Evolutionary conservation across 2,329 filamentous ascomycete species (phyloP), one percentile per base, ranked within the genome.

Genomic region (Zasmidium angulare): DNA sequence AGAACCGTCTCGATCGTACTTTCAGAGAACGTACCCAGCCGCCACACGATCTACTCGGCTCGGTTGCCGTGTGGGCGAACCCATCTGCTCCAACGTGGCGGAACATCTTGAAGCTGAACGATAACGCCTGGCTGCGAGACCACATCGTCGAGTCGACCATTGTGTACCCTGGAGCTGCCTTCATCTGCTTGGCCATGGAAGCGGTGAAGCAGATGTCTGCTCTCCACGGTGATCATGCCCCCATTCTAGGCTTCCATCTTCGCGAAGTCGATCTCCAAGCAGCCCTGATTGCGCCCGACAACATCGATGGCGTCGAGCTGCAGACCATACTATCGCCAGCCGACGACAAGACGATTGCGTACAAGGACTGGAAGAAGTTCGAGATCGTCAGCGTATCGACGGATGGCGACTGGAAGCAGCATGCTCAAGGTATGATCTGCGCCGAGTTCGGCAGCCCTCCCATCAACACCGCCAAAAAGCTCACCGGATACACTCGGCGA

Each of bases 91-190:
- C 26, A 29, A 29, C 11, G 26, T 65, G 63, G 63, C 51, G 61
- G 11, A 60, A 60, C 20, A 50, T 61, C 23, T 31, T 65, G 3
- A 52, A 56, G 24, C 26, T 43, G 2, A 50, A 20, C 14, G 61
- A 63, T 23, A 40, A 52, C 11, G 55, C 60, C 17, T 65, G 63
- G 63, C 49, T 65, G 17, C 36, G 48, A 10, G 60, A 65, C n/a
- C 63, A 65, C 48, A 52, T 53, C 6, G 55, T 62, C 21, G 23
- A 54, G 7, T 46, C 40, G 14, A 53, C 49, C 17, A 54, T 60
- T 11, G 46, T 64, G 1, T 59, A 57, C 20, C 62, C 62, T 1
- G 60, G 52, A n/a, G 60, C 53, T 29, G 62, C 56, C 11, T 55
- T 48, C 29, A 47, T 62, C 46, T 49, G 54, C 48, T 54, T 58